phyloP scores from a whole-genome alignment of 805 yeast genomes.

The Lipomyces spencermartinsiae region DNA sequence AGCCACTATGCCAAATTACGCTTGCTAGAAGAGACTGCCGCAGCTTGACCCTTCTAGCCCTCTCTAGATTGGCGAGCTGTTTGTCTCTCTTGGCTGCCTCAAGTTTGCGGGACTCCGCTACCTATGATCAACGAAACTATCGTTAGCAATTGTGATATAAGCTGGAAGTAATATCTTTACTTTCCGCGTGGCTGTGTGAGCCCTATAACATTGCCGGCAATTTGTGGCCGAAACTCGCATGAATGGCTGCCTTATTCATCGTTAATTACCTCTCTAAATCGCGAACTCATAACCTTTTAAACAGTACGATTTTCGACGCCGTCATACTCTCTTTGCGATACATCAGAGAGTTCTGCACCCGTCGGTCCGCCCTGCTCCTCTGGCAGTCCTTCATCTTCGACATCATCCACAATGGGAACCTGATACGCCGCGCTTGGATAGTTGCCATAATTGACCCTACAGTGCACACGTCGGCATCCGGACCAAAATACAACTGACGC shows the following conservation, averaged over 20 bases:
- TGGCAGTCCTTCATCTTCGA: constrained; percentile 2
- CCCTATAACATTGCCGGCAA: background rate
- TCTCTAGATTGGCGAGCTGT: constrained; percentile 6
- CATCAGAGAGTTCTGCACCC: background rate
- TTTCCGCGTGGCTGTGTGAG: constrained; percentile 3
- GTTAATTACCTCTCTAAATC: constrained; percentile 5
- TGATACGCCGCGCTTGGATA: constrained; percentile 1
- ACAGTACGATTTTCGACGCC: constrained; percentile 7
- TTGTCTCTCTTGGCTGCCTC: constrained; percentile 4
- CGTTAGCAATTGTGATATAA: background rate
- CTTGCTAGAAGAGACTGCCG: constrained; percentile 9
- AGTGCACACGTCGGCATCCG: background rate
- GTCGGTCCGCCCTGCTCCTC: background rate
- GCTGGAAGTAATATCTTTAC: background rate
- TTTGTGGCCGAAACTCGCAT: constrained; percentile 2
- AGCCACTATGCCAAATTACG: constrained; percentile 6
- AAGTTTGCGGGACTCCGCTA: background rate
- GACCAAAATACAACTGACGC: background rate
- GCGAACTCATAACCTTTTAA: constrained; percentile 2
- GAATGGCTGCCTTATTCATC: background rate
- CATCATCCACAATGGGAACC: constrained; percentile 3
- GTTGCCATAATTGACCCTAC: background rate
- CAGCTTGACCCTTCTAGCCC: constrained; percentile 4
- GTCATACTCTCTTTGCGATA: background rate
- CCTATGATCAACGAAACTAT: background rate